phyloP scores from a whole-genome alignment of 129 eudicot species.

The Lactuca saligna region DNA sequence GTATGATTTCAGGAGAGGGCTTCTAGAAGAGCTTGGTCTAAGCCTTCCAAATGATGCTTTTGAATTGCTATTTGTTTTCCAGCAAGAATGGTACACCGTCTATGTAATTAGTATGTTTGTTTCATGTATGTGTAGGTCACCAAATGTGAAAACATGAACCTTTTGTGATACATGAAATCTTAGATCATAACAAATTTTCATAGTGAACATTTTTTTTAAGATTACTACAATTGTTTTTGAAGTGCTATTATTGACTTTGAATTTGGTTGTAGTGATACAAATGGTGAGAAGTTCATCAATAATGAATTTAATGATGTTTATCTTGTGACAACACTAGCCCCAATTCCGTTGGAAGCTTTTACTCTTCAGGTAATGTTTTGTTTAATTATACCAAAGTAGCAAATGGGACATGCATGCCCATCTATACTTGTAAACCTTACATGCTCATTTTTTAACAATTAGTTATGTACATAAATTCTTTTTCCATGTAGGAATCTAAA shows the following conservation, averaged over 20 bases:
- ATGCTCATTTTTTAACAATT: too few species aligned
- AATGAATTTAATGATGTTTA: slow-evolving; percentile 91
- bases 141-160: too few species aligned
- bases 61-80: slow-evolving; percentile 63
- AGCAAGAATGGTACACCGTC: slow-evolving; percentile 58
- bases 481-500: slow-evolving; percentile 70
- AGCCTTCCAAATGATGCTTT: slow-evolving; percentile 86
- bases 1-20: slow-evolving; percentile 75
- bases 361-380: slow-evolving; percentile 71
- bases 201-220: too few species aligned
- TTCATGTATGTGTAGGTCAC: too few species aligned
- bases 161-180: too few species aligned
- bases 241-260: slow-evolving; percentile 4
- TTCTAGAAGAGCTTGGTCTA: slow-evolving; percentile 91
- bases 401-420: too few species aligned
- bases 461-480: background rate
- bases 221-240: background rate
- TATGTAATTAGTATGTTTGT: too few species aligned
- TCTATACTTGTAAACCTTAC: too few species aligned
- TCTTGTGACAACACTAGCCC: slow-evolving; percentile 78
- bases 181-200: slow-evolving; percentile 11
- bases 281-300: slow-evolving; percentile 76
- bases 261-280: slow-evolving; percentile 63
- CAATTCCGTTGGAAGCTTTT: slow-evolving; percentile 95
- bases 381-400: background rate